phyloP scores from a whole-genome alignment of 345 rosid genomes.

The Syzygium jambos region DNA sequence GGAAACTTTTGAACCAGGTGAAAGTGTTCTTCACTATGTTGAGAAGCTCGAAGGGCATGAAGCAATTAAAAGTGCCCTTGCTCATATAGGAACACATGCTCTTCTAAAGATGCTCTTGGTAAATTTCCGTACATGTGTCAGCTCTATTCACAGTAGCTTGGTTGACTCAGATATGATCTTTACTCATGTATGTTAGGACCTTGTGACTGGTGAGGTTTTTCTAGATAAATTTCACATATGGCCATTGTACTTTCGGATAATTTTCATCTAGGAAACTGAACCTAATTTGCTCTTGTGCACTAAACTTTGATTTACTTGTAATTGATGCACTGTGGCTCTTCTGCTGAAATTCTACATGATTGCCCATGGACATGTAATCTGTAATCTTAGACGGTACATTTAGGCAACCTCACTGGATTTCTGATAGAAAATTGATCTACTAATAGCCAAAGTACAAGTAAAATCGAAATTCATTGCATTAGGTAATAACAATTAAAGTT shows the following conservation, averaged over 20 bases:
- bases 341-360: background rate
- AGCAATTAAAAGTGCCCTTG: slow-evolving; percentile 64
- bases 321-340: background rate
- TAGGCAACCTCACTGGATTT: background rate
- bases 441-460: background rate
- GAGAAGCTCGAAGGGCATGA: slow-evolving; percentile 70
- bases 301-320: background rate
- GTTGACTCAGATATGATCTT: slow-evolving; percentile 1
- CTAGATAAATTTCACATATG: background rate
- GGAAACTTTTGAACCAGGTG: slow-evolving; percentile 92
- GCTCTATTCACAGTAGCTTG: background rate
- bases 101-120: slow-evolving; percentile 99
- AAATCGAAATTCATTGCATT: background rate
- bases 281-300: background rate
- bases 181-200: background rate
- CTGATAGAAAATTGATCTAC: background rate
- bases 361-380: background rate
- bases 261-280: background rate
- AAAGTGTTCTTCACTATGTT: slow-evolving; percentile 72
- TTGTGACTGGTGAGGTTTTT: background rate
- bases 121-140: slow-evolving; percentile 5
- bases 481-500: background rate
- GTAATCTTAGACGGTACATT: background rate
- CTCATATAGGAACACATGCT: slow-evolving; percentile 96
- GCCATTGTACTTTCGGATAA: background rate